A percentile compares a stretch with the other conserved stretches of the same genome.
Conservation (phyloP, 768 basidiomycete genomes). For the Cystofilobasidium capitatum region DNA sequence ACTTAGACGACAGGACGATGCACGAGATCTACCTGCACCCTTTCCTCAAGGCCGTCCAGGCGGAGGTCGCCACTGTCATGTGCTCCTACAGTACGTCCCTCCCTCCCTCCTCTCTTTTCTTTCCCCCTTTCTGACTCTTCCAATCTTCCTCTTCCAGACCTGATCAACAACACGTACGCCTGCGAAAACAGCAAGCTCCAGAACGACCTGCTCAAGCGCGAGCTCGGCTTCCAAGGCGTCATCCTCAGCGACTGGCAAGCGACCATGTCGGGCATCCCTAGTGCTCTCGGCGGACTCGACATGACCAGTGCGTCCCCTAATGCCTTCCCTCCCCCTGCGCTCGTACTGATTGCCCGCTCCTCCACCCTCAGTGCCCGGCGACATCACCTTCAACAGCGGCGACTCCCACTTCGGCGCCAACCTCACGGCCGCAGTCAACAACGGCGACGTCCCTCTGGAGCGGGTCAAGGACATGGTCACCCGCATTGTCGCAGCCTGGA, state of each 20-base stretch:
- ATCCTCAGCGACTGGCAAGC: conserved; percentile 46
- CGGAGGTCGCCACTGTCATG: conserved; percentile 64
- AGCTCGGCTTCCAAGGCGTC: conserved; percentile 61
- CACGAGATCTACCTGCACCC: conserved; percentile 50
- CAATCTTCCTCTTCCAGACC: conserved; percentile 37
- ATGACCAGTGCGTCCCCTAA: conserved; percentile 33
- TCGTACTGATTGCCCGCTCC: neutral
- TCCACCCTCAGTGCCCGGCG: conserved; percentile 31
- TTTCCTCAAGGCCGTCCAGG: conserved; percentile 48
- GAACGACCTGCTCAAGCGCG: conserved; percentile 65
- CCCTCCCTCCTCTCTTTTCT: neutral
- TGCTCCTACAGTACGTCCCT: conserved; percentile 57
- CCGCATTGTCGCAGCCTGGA: conserved; percentile 52
- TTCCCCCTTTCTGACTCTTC: neutral
- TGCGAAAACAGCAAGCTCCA: conserved; percentile 63
- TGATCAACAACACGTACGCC: conserved; percentile 51
- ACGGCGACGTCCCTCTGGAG: conserved; percentile 55
- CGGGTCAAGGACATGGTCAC: conserved; percentile 53
- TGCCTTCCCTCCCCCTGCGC: neutral
- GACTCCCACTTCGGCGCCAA: conserved; percentile 55
- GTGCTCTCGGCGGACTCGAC: conserved; percentile 31
- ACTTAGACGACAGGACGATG: conserved; percentile 69
- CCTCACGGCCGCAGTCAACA: conserved; percentile 57
- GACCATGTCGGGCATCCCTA: conserved; percentile 33
- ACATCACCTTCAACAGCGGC: conserved; percentile 34